These are phyloP conservation scores for Linum tenue DNA, from an alignment of 345 rosid genomes.

Conservation along the genomic window DNA sequence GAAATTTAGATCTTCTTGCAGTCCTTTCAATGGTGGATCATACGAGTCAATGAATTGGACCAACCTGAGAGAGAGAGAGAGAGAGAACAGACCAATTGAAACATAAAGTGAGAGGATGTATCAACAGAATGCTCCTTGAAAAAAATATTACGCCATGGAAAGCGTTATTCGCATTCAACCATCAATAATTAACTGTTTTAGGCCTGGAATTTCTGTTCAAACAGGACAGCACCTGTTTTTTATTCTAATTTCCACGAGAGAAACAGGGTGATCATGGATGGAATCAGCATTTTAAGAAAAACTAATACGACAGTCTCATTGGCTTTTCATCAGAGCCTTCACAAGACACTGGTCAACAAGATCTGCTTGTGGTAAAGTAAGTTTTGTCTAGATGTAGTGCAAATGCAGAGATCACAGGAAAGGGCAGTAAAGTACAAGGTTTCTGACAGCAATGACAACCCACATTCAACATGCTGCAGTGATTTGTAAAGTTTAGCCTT, in stretches of 20 bases:
- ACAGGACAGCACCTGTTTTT: not conserved
- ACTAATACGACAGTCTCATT: not conserved
- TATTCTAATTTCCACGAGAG: not conserved
- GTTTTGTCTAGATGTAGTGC: not conserved
- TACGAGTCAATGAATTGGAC: slow-evolving; percentile 92
- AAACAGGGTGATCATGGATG: not conserved
- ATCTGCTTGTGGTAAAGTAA: not conserved
- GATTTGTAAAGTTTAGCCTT: too few relatives aligned
- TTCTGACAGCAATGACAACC: not conserved
- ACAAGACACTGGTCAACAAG: not conserved
- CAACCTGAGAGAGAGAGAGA: slow-evolving; percentile 54
- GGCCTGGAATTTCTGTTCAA: not conserved
- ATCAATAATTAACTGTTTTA: too few relatives aligned
- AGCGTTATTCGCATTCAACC: not conserved
- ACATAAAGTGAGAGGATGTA: not conserved
- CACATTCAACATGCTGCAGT: not conserved
- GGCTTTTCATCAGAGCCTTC: not conserved
- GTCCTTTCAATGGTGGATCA: slow-evolving; percentile 95
- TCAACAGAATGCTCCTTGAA: not conserved
- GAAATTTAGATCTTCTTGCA: slow-evolving; percentile 95
- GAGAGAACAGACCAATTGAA: not conserved
- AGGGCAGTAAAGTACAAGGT: not conserved
- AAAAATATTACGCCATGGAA: not conserved
- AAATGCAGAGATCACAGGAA: not conserved
- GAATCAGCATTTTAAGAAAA: too few relatives aligned